Conservation (phyloP, 768 basidiomycete genomes). For the Suillus placidus region DNA sequence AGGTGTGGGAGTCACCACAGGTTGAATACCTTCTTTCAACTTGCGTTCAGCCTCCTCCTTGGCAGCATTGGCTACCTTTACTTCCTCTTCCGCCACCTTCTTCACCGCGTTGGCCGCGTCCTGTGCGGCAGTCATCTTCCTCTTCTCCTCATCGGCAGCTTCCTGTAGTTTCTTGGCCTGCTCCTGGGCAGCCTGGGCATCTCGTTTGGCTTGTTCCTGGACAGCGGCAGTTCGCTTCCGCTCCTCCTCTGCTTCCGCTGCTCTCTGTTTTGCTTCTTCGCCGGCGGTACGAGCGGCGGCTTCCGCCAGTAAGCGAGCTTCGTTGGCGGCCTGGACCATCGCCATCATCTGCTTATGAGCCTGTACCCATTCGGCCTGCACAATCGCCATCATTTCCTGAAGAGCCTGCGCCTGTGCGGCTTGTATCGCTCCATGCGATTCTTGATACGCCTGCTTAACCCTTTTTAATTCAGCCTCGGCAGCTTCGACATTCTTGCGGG, state of each 20-base stretch:
- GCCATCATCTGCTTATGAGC: not conserved
- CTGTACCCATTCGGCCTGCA: not conserved
- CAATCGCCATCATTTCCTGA: not conserved
- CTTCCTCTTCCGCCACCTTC: conserved; percentile 19
- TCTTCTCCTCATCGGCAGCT: conserved; percentile 22
- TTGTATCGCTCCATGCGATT: not conserved
- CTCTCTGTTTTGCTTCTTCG: conserved; percentile 1
- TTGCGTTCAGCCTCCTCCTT: conserved; percentile 21
- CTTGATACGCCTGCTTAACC: not conserved
- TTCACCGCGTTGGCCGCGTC: conserved; percentile 15
- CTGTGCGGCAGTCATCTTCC: conserved; percentile 17
- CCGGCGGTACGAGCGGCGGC: conserved; percentile 10
- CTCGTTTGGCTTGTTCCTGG: conserved; percentile 14
- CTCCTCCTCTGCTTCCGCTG: conserved; percentile 10
- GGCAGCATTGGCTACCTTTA: conserved; percentile 7
- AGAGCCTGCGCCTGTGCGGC: not conserved
- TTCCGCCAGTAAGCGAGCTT: conserved; percentile 11
- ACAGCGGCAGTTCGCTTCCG: conserved; percentile 11
- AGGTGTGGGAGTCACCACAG: conserved; percentile 24
- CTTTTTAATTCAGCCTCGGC: not conserved
- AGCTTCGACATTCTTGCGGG: not conserved
- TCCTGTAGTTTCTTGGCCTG: conserved; percentile 5
- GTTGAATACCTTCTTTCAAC: conserved; percentile 30
- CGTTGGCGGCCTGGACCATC: conserved; percentile 12
- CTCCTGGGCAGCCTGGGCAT: conserved; percentile 11